Base-by-base conservation (phyloP, 805 yeast species). In the Zygotorulaspora sp. region DNA sequence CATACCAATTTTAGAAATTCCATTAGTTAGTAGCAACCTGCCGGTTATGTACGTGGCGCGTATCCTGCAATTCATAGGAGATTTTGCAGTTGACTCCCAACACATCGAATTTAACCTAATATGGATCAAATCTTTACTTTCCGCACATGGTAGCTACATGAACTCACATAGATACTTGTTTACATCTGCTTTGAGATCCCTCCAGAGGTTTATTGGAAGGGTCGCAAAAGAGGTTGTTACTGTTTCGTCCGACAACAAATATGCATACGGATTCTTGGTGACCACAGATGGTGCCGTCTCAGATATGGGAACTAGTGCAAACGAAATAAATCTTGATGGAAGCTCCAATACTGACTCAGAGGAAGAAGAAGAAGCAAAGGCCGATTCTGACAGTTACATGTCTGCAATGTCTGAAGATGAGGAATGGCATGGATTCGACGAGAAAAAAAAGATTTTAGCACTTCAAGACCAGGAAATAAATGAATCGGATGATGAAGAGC, bases 81-180 rank as follows among this genome's bases (percentile, higher is more conserved):
- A 74, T 28, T 71, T 75, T 46, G 70, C 79, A 23, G 72, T 73
- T 57, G 83, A 80, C 3, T 77, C 87, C 5, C 88, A 77, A 22
- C 97, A 92, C 62, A 58, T 90, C 16, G 97, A 92, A 64, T 88
- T 80, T 65, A 78, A 80, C 51, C 60, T 92, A 45, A 49, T 83
- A 8, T 92, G 98, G 97, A 71, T 90, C 22, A 77, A 80, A 48
- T 66, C 73, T 11, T 50, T 88, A 4, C 61, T 92, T 12, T 70
- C 81, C 1, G 61, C 71, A 13, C 97, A 90, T 57, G 97, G 98
- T 9, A 72, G 72, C 46, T 81, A 75, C 59, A 82, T 92, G 36
- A 71, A 75, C 27, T 60, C 61, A 9, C 73, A 83, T 52, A 78
- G 77, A 52, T 78, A 73, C 44, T 72, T 77, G 36, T 84, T 81